Percentiles rank a stretch among this genome's conserved stretches.
Conservation (phyloP, 1,284 basidiomycete species). For the Ustilago esculenta region DNA sequence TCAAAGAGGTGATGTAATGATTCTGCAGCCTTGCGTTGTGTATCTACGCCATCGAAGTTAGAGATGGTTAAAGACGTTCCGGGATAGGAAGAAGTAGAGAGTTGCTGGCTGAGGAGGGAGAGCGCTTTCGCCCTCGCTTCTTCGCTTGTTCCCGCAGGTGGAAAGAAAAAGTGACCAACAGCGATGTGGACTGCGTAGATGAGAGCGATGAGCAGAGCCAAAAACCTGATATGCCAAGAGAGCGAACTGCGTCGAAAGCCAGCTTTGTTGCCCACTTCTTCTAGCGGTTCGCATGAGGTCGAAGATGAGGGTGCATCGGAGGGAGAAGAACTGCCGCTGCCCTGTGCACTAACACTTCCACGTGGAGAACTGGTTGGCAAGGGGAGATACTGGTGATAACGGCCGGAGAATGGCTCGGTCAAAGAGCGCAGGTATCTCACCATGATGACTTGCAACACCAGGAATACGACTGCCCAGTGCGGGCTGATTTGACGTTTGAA, state of each 20-base stretch:
- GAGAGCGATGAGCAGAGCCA: constrained; percentile 12
- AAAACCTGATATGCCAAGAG: constrained; percentile 4
- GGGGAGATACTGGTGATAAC: constrained; percentile 26
- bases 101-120: constrained; percentile 15
- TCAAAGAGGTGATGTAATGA: constrained; percentile 26
- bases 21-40: not conserved
- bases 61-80: not conserved
- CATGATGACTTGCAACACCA: constrained; percentile 17
- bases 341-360: constrained; percentile 21
- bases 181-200: constrained; percentile 7
- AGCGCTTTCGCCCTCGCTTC: constrained; percentile 8
- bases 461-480: no score
- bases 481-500: no score
- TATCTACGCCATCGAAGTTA: not conserved
- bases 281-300: not conserved
- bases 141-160: constrained; percentile 6
- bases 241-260: constrained; percentile 5
- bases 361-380: constrained; percentile 25
- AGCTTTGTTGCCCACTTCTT: constrained; percentile 2
- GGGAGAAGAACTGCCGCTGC: not conserved
- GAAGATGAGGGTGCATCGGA: constrained; percentile 3
- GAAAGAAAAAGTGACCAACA: constrained; percentile 5
- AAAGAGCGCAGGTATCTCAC: constrained; percentile 16
- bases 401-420: constrained; percentile 22
- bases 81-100: constrained; percentile 1